Evolutionary conservation across 805 yeast species (phyloP).

Genomic region (Ogataea ganodermae): DNA sequence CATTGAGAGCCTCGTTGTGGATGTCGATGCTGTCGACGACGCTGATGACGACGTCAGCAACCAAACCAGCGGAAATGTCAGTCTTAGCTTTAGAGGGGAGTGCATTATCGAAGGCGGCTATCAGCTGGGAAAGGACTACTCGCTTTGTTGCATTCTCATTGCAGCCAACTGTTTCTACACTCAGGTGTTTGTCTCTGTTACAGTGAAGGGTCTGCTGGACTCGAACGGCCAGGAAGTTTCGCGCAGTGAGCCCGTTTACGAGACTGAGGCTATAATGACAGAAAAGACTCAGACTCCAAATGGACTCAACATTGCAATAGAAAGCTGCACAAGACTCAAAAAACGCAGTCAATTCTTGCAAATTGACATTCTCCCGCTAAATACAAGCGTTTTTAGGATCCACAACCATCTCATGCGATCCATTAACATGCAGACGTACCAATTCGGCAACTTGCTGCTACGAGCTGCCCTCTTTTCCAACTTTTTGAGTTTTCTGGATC

Average conservation of each 20-base stretch:
- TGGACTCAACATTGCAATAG: constrained; percentile 6
- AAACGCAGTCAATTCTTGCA: constrained; percentile 8
- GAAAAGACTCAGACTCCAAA: constrained; percentile 1
- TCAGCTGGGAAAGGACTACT: constrained; percentile 12
- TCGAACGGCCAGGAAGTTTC: constrained; percentile 13
- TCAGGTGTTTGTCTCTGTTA: constrained; percentile 17
- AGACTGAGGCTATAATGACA: constrained; percentile 14
- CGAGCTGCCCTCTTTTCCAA: constrained; percentile 17
- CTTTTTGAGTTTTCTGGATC: constrained; percentile 14
- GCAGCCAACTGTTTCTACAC: constrained; percentile 13
- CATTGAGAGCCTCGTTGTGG: constrained; percentile 11
- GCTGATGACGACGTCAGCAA: constrained; percentile 2
- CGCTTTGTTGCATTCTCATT: constrained; percentile 12
- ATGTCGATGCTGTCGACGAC: constrained; percentile 6
- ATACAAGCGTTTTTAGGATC: constrained; percentile 16
- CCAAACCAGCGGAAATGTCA: constrained; percentile 1
- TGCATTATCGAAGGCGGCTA: constrained; percentile 14
- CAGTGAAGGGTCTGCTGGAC: constrained; percentile 14
- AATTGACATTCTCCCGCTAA: constrained; percentile 5
- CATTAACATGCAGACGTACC: constrained; percentile 16
- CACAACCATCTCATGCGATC: constrained; percentile 11
- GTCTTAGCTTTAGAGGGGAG: constrained; percentile 11
- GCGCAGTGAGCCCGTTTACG: constrained; percentile 12
- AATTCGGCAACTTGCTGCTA: constrained; percentile 13
- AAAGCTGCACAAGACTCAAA: constrained; percentile 12